phyloP scores from a whole-genome alignment of 2,329 filamentous ascomycete species.

The Aspergillus sp. region DNA sequence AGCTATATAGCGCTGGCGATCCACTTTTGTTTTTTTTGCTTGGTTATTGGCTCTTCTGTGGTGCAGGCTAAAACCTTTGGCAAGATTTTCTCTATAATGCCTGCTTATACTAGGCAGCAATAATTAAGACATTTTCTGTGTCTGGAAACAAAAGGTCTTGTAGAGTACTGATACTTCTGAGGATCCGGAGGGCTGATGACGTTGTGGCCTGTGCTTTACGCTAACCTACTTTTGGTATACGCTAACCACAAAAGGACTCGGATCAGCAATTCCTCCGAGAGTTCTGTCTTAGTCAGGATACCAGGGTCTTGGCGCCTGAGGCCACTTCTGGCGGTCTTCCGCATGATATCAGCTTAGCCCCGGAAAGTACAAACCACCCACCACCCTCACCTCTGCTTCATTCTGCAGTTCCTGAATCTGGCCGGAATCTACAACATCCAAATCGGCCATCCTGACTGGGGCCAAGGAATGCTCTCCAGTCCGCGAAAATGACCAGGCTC shows the following conservation, averaged over 20 bases:
- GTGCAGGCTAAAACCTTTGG: too few relatives aligned
- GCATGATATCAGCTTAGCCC: constrained; percentile 23
- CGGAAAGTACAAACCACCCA: constrained; percentile 8
- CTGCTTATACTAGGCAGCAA: too few relatives aligned
- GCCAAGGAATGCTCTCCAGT: constrained; percentile 28
- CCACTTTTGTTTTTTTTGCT: too few relatives aligned
- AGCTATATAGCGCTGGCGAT: too few relatives aligned
- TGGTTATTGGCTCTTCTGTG: too few relatives aligned
- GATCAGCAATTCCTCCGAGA: background rate
- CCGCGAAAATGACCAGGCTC: constrained; percentile 42
- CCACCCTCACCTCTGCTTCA: background rate
- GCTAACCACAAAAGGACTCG: background rate
- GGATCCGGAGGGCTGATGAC: too few relatives aligned
- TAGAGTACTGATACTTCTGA: too few relatives aligned
- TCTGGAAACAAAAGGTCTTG: too few relatives aligned
- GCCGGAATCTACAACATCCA: background rate
- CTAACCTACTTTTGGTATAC: background rate
- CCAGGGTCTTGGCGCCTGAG: constrained; percentile 16
- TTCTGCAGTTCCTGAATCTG: background rate
- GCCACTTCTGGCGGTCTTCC: constrained; percentile 4
- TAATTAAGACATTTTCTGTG: too few relatives aligned
- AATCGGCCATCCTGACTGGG: background rate
- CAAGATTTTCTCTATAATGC: too few relatives aligned
- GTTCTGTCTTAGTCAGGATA: background rate
- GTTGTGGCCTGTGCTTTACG: too few relatives aligned